phyloP scores from a whole-genome alignment of 257 asterid species.

The Plantago major region DNA sequence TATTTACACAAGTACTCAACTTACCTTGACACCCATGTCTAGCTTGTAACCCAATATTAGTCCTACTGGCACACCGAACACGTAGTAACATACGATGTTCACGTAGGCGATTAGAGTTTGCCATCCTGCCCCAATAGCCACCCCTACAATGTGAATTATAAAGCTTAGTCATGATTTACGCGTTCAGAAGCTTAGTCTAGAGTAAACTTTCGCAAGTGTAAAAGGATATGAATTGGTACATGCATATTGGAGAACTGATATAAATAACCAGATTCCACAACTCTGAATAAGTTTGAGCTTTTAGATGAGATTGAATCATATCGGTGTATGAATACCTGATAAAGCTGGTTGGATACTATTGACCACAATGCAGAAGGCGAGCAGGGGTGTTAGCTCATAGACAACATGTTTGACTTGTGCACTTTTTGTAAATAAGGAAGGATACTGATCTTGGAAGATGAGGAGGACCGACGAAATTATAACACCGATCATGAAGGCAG shows the following conservation, averaged over 20 bases:
- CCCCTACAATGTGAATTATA: conserved; percentile 40
- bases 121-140: conserved; percentile 85
- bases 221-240: neutral
- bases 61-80: conserved; percentile 67
- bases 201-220: neutral
- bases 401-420: conserved; percentile 23
- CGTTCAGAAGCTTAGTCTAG: neutral
- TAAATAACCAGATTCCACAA: no score
- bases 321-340: conserved; percentile 7
- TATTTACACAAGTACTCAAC: conserved; percentile 4
- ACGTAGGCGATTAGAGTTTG: conserved; percentile 71
- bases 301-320: no score
- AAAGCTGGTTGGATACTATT: conserved; percentile 37
- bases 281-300: no score
- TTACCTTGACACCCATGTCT: conserved; percentile 50
- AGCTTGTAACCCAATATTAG: conserved; percentile 43
- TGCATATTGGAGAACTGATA: no score
- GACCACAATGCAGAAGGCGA: conserved; percentile 33
- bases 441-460: conserved; percentile 4
- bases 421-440: conserved; percentile 4
- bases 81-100: conserved; percentile 57
- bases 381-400: conserved; percentile 32
- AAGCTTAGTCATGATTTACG: neutral
- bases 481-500: conserved; percentile 26
- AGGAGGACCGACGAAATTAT: conserved; percentile 23